Conservation (phyloP, 169 alveolate genomes). For the Haemoproteus tartakovskyi region DNA sequence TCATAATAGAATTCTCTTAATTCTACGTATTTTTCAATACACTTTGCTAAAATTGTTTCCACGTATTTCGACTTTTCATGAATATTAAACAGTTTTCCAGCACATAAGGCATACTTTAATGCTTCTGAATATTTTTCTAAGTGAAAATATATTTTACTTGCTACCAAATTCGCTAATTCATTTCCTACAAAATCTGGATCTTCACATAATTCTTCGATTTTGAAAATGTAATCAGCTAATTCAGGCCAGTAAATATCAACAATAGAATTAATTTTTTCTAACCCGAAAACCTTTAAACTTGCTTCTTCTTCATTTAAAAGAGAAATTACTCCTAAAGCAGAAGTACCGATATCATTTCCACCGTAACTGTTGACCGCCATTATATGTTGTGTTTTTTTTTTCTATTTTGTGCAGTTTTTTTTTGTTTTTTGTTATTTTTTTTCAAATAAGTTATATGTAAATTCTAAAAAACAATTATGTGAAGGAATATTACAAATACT, state of each 20-base stretch:
- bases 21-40: slow-evolving; percentile 64
- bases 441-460: too few species aligned
- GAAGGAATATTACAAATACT: too few species aligned
- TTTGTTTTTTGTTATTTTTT: too few species aligned
- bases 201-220: slow-evolving; percentile 75
- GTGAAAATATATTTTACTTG: slow-evolving; percentile 93
- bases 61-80: slow-evolving; percentile 77
- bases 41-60: slow-evolving; percentile 70
- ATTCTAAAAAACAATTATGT: too few species aligned
- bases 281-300: slow-evolving; percentile 76
- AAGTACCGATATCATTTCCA: slow-evolving; percentile 67
- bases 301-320: slow-evolving; percentile 76
- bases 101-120: slow-evolving; percentile 91
- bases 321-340: slow-evolving; percentile 78
- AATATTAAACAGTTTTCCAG: slow-evolving; percentile 89
- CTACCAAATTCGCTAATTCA: slow-evolving; percentile 91
- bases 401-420: too few species aligned
- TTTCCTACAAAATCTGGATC: slow-evolving; percentile 78
- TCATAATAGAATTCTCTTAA: slow-evolving; percentile 32
- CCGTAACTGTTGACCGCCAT: too few species aligned
- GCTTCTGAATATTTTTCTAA: slow-evolving; percentile 92
- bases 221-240: slow-evolving; percentile 76
- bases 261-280: slow-evolving; percentile 74
- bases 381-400: too few species aligned
- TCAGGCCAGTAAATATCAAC: slow-evolving; percentile 84